A percentile compares a stretch with the other conserved stretches of the same genome.
Conservation (phyloP, 495 filamentous ascomycete genomes). For the Penicillium goetzii region DNA sequence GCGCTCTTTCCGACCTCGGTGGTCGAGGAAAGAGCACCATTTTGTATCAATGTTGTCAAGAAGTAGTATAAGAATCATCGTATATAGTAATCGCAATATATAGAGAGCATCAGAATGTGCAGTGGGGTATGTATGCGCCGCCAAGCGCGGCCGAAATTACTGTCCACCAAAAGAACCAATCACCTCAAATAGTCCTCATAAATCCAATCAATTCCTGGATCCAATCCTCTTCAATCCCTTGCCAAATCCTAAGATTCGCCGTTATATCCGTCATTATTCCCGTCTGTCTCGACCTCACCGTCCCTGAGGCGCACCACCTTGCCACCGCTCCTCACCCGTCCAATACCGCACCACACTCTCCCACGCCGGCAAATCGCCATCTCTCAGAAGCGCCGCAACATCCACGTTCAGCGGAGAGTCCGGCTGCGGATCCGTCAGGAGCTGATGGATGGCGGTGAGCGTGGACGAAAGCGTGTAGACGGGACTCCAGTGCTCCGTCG, state of each 20-base stretch:
- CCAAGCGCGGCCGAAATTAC: conserved; percentile 10
- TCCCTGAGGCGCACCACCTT: conserved; percentile 19
- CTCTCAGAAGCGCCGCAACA: conserved; percentile 74
- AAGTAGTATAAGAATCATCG: background rate
- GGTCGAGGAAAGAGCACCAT: background rate
- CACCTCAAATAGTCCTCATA: background rate
- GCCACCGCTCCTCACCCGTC: conserved; percentile 58
- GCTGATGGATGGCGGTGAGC: conserved; percentile 74
- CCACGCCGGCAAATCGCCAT: conserved; percentile 75
- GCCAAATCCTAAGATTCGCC: background rate
- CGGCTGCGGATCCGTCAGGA: conserved; percentile 74
- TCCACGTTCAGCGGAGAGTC: conserved; percentile 92
- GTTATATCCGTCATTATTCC: background rate
- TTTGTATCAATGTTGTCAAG: background rate
- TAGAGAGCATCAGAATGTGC: conserved; percentile 19
- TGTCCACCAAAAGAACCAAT: conserved; percentile 8
- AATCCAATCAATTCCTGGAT: too few species aligned
- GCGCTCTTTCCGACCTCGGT: background rate
- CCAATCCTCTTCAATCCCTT: background rate
- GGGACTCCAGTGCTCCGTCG: conserved; percentile 78
- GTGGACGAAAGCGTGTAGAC: conserved; percentile 79
- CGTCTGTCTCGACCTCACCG: conserved; percentile 16
- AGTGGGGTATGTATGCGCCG: conserved; percentile 27
- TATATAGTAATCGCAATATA: conserved; percentile 2
- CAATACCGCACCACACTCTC: conserved; percentile 82